Conservation (phyloP, 2,329 filamentous ascomycete genomes). For the Metarhizium sp. region DNA sequence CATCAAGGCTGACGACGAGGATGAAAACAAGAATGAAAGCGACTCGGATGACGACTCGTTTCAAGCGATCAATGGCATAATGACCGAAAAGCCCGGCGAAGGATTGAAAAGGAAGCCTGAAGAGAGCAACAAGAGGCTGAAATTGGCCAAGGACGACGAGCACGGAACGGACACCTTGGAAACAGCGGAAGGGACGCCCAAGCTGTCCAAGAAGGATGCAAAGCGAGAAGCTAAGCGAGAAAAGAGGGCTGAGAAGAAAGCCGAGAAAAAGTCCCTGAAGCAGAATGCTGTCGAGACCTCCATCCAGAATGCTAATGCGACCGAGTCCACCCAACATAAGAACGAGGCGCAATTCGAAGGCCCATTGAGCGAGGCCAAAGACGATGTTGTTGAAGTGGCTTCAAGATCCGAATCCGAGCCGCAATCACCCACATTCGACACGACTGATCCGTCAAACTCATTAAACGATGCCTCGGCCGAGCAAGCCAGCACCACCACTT, state of each 20-base stretch:
- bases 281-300: conserved; percentile 8
- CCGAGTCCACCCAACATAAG: conserved; percentile 2
- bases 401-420: conserved; percentile 44
- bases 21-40: conserved; percentile 3
- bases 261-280: conserved; percentile 23
- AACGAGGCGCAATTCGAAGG: conserved; percentile 16
- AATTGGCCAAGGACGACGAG: conserved; percentile 20
- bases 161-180: conserved; percentile 19
- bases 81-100: conserved; percentile 53
- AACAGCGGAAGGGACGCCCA: conserved; percentile 37
- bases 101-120: conserved; percentile 44
- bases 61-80: conserved; percentile 42
- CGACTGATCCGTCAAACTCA: conserved; percentile 30
- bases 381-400: conserved; percentile 32
- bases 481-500: conserved; percentile 52
- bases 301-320: conserved; percentile 8
- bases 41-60: conserved; percentile 12
- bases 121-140: conserved; percentile 48
- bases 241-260: conserved; percentile 27
- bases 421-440: conserved; percentile 48
- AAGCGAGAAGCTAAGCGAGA: conserved; percentile 41
- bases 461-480: conserved; percentile 30
- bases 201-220: conserved; percentile 42
- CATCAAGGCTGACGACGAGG: conserved; percentile 23
- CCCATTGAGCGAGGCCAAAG: conserved; percentile 21